phyloP scores from a whole-genome alignment of 73 alveolate genomes.

The Stentor roeselii region DNA sequence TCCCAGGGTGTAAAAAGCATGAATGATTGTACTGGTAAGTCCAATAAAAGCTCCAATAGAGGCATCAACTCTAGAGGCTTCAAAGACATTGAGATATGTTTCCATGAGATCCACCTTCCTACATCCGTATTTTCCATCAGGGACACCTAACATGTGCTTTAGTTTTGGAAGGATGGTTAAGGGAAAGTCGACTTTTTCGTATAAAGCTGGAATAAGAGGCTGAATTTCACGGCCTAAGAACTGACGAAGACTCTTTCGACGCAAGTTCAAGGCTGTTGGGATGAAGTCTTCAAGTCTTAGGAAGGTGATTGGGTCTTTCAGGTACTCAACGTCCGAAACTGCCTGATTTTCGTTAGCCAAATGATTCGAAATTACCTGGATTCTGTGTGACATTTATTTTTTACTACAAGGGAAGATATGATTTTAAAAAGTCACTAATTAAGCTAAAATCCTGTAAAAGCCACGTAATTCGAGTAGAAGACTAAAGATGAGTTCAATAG shows the following conservation, averaged over 20 bases:
- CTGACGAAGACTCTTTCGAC: neutral
- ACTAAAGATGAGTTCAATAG: no score
- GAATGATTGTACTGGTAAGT: conserved; percentile 39
- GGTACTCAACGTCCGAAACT: no score
- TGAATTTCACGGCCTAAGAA: neutral
- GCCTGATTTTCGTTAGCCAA: no score
- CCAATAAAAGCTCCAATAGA: conserved; percentile 42
- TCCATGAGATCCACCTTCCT: conserved; percentile 17
- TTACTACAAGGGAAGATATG: no score
- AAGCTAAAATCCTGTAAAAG: no score
- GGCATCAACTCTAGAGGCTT: conserved; percentile 41
- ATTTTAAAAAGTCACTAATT: no score
- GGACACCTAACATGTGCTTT: neutral
- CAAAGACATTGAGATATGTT: conserved; percentile 40
- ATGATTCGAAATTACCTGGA: no score
- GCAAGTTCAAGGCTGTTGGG: conserved; percentile 1
- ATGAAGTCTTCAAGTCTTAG: conserved; percentile 9
- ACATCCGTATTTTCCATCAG: conserved; percentile 14
- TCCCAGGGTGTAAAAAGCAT: conserved; percentile 42
- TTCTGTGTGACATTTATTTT: no score
- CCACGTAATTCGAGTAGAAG: no score
- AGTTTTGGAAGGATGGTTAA: neutral
- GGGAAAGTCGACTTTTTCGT: neutral
- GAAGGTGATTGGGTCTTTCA: neutral
- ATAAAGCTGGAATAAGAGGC: neutral